Percentiles rank a stretch among this genome's conserved stretches.
Evolutionary conservation across 208 protist species (phyloP).

Genomic region (Zelonia costaricensis): DNA sequence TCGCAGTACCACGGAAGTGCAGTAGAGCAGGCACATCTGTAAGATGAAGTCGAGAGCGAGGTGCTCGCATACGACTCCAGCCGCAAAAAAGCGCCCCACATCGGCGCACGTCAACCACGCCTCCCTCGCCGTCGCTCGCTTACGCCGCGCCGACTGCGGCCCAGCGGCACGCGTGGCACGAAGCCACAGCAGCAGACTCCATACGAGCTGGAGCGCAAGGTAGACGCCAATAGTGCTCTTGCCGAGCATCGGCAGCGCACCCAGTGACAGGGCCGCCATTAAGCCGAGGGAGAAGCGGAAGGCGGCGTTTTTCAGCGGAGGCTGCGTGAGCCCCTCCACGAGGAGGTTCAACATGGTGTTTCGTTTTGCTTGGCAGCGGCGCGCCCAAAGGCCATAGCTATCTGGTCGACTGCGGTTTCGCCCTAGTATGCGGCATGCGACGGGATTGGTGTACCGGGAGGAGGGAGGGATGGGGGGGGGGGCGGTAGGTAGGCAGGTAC

Average conservation of each 20-base stretch:
- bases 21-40: constrained; percentile 22
- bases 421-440: too few species aligned
- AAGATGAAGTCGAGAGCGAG: not conserved
- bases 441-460: too few species aligned
- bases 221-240: constrained; percentile 3
- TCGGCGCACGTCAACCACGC: constrained; percentile 17
- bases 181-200: constrained; percentile 19
- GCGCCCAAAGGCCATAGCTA: too few species aligned
- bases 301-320: not conserved
- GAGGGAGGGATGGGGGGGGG: too few species aligned
- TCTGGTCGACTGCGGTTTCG: too few species aligned
- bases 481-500: too few species aligned
- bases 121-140: not conserved
- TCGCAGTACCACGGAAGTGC: constrained; percentile 10
- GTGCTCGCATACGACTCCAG: not conserved
- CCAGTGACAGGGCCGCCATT: not conserved
- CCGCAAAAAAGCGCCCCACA: constrained; percentile 7
- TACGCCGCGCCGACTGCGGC: constrained; percentile 11
- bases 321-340: constrained; percentile 11
- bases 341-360: constrained; percentile 3
- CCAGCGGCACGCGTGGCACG: constrained; percentile 12
- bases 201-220: constrained; percentile 12
- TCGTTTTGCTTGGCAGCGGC: too few species aligned
- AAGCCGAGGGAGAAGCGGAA: not conserved
- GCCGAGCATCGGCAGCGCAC: not conserved